Evolutionary conservation across 139 green algal genomes (phyloP), one percentile per base, ranked within the genome.

Genomic region (Chlamydomonas asymmetrica): DNA sequence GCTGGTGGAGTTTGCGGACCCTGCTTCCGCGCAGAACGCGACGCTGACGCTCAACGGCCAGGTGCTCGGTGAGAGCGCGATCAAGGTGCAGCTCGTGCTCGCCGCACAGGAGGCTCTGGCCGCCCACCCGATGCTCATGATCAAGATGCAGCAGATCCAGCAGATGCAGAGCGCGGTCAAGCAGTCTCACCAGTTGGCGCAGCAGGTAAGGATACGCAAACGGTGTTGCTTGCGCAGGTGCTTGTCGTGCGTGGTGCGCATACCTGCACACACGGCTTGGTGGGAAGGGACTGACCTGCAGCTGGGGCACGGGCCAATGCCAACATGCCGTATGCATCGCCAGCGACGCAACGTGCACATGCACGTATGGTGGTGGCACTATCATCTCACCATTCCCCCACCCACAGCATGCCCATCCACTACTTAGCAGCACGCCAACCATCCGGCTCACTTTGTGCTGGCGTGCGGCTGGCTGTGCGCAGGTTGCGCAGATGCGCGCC

Each of bases 71-170:
- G 77, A 83, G 63, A 59, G 64, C 35, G 63, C 77, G 54, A 54
- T 83, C 25, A 48, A 54, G 20, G 77, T 83, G 63, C 71, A 71
- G 34, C 71, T 79, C n/a, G 5, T 76, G 27, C 29, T 56, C 2
- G 72, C 71, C 70, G 52, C 70, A 32, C 48, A 71, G 49, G 77
- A 71, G 63, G 64, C 71, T 4, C 59, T 78, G 54, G 41, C 70
- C 35, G 57, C 64, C 52, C 69, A 79, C 56, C 77, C 77, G 18
- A 39, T 64, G 40, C 70, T 83, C 41, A 71, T 71, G 27, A 64
- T 83, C 37, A 75, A 83, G 77, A 71, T 83, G 71, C 77, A 83
- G 71, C 77, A 83, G 64, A 83, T 83, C 54, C 64, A 60, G 64
- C 73, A 77, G 71, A 70, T 77, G 71, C 71, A 77, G 59, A 31